Conservation (phyloP, 768 basidiomycete genomes). For the Pleurotus sapidus region DNA sequence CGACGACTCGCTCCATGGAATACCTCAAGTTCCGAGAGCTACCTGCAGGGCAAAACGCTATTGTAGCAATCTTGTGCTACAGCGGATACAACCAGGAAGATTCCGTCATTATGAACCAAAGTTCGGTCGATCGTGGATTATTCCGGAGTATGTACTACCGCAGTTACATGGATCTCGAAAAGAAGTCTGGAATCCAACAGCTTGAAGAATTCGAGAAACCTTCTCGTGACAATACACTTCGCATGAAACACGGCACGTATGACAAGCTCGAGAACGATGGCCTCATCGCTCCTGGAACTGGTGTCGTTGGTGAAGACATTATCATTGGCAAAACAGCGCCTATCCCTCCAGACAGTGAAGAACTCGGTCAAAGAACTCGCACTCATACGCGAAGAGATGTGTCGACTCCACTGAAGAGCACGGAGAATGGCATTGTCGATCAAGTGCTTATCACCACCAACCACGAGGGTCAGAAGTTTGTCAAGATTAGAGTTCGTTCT, state of each 20-base stretch:
- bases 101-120: conserved; percentile 99
- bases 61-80: conserved; percentile 97
- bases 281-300: conserved; percentile 92
- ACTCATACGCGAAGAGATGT: conserved; percentile 93
- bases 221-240: conserved; percentile 84
- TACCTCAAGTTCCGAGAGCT: conserved; percentile 98
- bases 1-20: conserved; percentile 98
- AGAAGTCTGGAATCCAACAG: conserved; percentile 89
- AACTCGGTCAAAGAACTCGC: conserved; percentile 93
- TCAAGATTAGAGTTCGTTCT: conserved; percentile 94
- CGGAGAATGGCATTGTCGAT: conserved; percentile 96
- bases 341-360: conserved; percentile 93
- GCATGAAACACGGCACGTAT: conserved; percentile 98
- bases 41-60: conserved; percentile 98
- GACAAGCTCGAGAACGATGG: conserved; percentile 98
- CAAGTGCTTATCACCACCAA: conserved; percentile 97
- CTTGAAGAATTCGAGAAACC: conserved; percentile 98
- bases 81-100: conserved; percentile 99
- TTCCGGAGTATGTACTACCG: conserved; percentile 99
- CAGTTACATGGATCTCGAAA: conserved; percentile 98
- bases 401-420: conserved; percentile 96
- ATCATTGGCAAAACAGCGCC: conserved; percentile 99
- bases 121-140: conserved; percentile 94
- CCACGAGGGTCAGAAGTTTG: conserved; percentile 94
- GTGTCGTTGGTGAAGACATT: conserved; percentile 95